Evolutionary conservation across 352 stramenopile species (phyloP), one percentile per base, ranked within the genome.

Genomic region (Phytophthora sp.): DNA sequence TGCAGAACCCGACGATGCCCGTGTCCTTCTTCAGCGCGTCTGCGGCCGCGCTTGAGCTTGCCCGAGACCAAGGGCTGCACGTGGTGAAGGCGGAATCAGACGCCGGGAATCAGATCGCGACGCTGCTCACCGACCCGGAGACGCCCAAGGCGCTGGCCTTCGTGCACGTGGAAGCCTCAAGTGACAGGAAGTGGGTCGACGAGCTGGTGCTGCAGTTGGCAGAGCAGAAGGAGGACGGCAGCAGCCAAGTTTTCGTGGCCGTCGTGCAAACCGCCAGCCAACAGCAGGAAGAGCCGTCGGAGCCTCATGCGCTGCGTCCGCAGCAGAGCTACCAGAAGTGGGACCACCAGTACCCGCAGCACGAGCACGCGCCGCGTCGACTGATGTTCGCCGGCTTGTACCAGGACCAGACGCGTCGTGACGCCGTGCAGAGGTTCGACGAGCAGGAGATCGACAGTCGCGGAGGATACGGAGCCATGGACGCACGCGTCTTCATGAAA

Each of bases 401-500:
- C 39, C 66, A 76, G 62, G 81, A 94, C 42, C 72, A 84, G 54
- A 90, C 82, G n/a, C 83, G 85, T 1, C 66, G 76, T 50, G 85
- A 94, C 50, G 60, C 37, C 0, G 82, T 78, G 17, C 58, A 79
- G 39, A 43, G 30, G 2, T 91, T 88, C 37, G 56, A 80, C 13
- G 78, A 88, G 54, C 44, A 46, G 35, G 71, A 91, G 27, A 61
- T 88, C 18, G 81, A 89, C 24, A 57, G 55, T 12, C 43, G 72
- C 18, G 84, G 84, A 3, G 76, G 74, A 12, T 94, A 94, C 49
- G 82, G 85, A 37, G 52, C 72, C 15, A 94, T 94, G 85, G 72
- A 88, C 41, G 74, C 74, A 9, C 76, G 79, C 34, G 80, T 91
- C 20, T 84, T 89, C 48, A 82, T 92, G 64, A 87, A 89, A 38